Evolutionary conservation across 2,329 filamentous ascomycete genomes (phyloP).

Genomic region (Calycina herbarum): DNA sequence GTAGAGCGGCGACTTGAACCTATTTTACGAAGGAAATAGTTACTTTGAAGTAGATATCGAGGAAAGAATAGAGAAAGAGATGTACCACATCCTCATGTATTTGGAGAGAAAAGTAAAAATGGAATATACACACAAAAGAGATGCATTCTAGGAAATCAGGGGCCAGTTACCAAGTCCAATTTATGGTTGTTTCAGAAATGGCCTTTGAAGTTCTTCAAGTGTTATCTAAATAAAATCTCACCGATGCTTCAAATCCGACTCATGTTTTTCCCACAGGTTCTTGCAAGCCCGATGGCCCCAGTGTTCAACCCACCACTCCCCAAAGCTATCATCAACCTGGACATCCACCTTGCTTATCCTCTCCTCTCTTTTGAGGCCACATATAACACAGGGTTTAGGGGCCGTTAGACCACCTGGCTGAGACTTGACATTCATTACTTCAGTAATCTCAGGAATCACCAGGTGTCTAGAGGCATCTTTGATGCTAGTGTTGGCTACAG

Average conservation of each 20-base stretch:
- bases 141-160: background rate
- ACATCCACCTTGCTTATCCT: conserved; percentile 70
- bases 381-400: conserved; percentile 76
- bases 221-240: conserved; percentile 38
- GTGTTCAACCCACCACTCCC: conserved; percentile 94
- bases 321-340: conserved; percentile 83
- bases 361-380: conserved; percentile 86
- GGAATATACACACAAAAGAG: background rate
- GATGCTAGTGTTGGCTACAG: conserved; percentile 55
- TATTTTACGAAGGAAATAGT: no score
- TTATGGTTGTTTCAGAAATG: background rate
- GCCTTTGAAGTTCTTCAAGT: background rate
- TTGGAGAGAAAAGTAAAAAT: no score
- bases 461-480: conserved; percentile 36
- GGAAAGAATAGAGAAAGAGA: no score
- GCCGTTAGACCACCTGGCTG: conserved; percentile 75
- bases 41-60: no score
- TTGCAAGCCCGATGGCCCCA: conserved; percentile 80
- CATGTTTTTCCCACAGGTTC: conserved; percentile 83
- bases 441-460: conserved; percentile 67
- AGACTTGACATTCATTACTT: conserved; percentile 66
- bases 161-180: background rate
- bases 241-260: conserved; percentile 66
- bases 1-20: no score
- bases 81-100: no score